These are phyloP conservation scores for Eucalyptus tenuipes DNA, from an alignment of 345 rosid genomes.

Conservation along the genomic window DNA sequence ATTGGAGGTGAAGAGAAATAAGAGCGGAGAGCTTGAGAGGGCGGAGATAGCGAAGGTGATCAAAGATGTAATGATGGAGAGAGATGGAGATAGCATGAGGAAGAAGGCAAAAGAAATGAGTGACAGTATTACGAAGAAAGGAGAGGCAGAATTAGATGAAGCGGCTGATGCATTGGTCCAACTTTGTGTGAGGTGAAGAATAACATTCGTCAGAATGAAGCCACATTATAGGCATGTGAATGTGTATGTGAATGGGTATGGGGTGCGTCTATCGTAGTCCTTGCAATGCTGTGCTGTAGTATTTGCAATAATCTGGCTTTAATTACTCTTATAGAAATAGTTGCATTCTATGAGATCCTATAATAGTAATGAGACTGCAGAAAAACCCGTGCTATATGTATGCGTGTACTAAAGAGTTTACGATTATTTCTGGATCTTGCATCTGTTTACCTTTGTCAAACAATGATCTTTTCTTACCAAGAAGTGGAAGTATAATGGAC, in stretches of 20 bases:
- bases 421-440: neutral
- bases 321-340: neutral
- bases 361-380: neutral
- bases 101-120: conserved; percentile 1
- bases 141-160: neutral
- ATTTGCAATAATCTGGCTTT: neutral
- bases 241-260: neutral
- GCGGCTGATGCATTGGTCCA: neutral
- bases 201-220: neutral
- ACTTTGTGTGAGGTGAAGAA: neutral
- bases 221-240: neutral
- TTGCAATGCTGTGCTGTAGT: neutral
- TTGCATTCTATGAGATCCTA: neutral
- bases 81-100: neutral
- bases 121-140: neutral
- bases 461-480: no score
- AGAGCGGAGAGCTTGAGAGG: neutral
- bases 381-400: neutral
- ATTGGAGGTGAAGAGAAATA: neutral
- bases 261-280: neutral
- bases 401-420: neutral
- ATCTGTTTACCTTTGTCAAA: no score
- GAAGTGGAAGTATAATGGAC: no score
- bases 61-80: neutral
- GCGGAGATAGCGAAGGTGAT: conserved; percentile 3